These are phyloP conservation scores for Phaseolus lunatus DNA, from an alignment of 306 rosid genomes.

Conservation along the genomic window DNA sequence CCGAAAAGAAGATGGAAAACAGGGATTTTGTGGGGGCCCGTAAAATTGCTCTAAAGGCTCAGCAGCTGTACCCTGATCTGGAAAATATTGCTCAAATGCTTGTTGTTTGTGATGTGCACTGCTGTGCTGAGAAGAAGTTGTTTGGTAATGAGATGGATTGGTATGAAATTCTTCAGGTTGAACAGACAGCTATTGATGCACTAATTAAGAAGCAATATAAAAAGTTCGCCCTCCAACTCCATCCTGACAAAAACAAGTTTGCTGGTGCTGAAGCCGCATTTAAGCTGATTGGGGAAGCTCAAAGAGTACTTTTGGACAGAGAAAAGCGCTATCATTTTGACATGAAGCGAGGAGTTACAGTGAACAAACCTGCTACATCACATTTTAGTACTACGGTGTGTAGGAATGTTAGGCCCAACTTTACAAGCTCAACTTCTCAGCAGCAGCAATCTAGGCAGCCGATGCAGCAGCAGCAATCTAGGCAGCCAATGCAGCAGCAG, in stretches of 20 bases:
- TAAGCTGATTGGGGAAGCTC: slow-evolving; percentile 92
- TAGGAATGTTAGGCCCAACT: slow-evolving; percentile 51
- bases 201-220: slow-evolving; percentile 83
- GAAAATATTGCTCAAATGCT: slow-evolving; percentile 87
- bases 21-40: slow-evolving; percentile 83
- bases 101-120: slow-evolving; percentile 87
- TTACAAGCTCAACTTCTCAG: slow-evolving; percentile 51
- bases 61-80: slow-evolving; percentile 76
- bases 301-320: slow-evolving; percentile 76
- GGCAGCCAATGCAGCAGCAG: slow-evolving; percentile 14
- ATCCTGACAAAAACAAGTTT: slow-evolving; percentile 95
- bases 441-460: background rate
- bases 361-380: slow-evolving; percentile 48
- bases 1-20: slow-evolving; percentile 79
- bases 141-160: slow-evolving; percentile 77
- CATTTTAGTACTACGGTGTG: slow-evolving; percentile 48
- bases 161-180: slow-evolving; percentile 89
- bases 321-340: slow-evolving; percentile 70
- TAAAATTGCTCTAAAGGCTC: slow-evolving; percentile 76
- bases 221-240: slow-evolving; percentile 91
- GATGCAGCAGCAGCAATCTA: no score
- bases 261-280: slow-evolving; percentile 96
- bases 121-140: slow-evolving; percentile 72
- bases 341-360: slow-evolving; percentile 55
- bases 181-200: slow-evolving; percentile 73